phyloP scores from a whole-genome alignment of 2,329 filamentous ascomycete species.

The Rhinocladiella similis region DNA sequence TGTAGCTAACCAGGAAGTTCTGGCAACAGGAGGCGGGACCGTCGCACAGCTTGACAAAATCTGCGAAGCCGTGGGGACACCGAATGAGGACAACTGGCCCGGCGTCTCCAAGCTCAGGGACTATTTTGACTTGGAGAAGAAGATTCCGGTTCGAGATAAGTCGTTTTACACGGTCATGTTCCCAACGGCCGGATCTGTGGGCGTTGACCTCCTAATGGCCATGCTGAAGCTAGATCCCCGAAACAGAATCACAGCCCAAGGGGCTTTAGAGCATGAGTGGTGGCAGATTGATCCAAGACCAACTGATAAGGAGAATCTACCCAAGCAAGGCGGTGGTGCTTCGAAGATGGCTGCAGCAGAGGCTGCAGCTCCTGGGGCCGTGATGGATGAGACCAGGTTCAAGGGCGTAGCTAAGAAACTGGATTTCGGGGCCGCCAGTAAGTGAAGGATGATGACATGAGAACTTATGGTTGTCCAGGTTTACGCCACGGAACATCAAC shows the following conservation, averaged over 20 bases:
- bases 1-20: slow-evolving; percentile 57
- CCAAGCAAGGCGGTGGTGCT: slow-evolving; percentile 67
- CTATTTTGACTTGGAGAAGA: slow-evolving; percentile 66
- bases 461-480: too few relatives aligned
- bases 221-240: slow-evolving; percentile 86
- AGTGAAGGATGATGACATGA: neutral
- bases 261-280: slow-evolving; percentile 80
- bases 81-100: slow-evolving; percentile 93
- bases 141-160: slow-evolving; percentile 60
- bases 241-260: slow-evolving; percentile 73
- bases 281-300: slow-evolving; percentile 83
- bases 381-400: slow-evolving; percentile 55
- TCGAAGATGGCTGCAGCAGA: slow-evolving; percentile 81
- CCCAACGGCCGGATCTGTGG: slow-evolving; percentile 74
- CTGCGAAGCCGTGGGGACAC: slow-evolving; percentile 81
- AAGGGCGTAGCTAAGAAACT: slow-evolving; percentile 81
- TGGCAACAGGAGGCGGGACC: slow-evolving; percentile 22
- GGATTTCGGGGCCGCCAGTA: slow-evolving; percentile 62
- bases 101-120: slow-evolving; percentile 78
- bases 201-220: slow-evolving; percentile 83
- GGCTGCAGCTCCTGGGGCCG: slow-evolving; percentile 70
- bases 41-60: slow-evolving; percentile 84
- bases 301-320: slow-evolving; percentile 77
- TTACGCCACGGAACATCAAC: too few relatives aligned
- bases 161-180: slow-evolving; percentile 77